A percentile compares a stretch with the other conserved stretches of the same genome.
Evolutionary conservation across 2,329 filamentous ascomycete genomes (phyloP).

Genomic region (Monosporascus sp.): DNA sequence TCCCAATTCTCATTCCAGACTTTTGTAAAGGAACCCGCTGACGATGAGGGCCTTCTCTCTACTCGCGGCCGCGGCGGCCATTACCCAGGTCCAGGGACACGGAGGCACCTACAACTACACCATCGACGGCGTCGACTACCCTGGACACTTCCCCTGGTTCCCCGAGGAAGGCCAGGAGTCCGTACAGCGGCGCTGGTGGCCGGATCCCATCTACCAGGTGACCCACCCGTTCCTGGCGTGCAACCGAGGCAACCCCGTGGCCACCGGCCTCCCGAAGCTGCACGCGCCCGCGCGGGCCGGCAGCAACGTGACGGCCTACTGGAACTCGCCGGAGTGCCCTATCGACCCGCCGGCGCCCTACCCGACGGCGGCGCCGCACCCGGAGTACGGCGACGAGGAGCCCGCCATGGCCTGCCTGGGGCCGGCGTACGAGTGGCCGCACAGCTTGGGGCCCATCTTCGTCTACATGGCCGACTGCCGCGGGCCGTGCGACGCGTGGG

Average conservation of each 20-base stretch:
- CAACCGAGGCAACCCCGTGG: constrained; percentile 9
- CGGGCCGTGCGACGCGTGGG: constrained; percentile 4
- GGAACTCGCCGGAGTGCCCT: background rate
- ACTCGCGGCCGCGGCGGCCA: background rate
- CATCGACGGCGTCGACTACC: constrained; percentile 3
- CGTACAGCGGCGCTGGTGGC: constrained; percentile 10
- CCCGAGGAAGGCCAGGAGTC: constrained; percentile 9
- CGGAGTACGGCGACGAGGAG: background rate
- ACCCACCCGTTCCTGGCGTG: constrained; percentile 8
- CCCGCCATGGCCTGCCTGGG: background rate
- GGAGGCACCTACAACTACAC: constrained; percentile 5
- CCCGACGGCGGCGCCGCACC: constrained; percentile 4
- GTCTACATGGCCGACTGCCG: constrained; percentile 3
- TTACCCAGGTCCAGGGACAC: background rate
- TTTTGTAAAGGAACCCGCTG: background rate
- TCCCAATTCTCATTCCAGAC: too few species aligned
- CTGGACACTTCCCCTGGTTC: constrained; percentile 7
- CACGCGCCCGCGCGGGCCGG: constrained; percentile 1
- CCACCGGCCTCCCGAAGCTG: constrained; percentile 2
- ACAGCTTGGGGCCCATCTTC: background rate
- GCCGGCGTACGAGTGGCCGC: constrained; percentile 1
- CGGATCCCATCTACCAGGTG: constrained; percentile 6
- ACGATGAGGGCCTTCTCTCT: background rate
- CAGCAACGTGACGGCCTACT: background rate
- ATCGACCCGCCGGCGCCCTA: constrained; percentile 1